These are phyloP conservation scores for Aspergillus fischeri DNA, from an alignment of 2,329 filamentous ascomycete species.

Conservation along the genomic window DNA sequence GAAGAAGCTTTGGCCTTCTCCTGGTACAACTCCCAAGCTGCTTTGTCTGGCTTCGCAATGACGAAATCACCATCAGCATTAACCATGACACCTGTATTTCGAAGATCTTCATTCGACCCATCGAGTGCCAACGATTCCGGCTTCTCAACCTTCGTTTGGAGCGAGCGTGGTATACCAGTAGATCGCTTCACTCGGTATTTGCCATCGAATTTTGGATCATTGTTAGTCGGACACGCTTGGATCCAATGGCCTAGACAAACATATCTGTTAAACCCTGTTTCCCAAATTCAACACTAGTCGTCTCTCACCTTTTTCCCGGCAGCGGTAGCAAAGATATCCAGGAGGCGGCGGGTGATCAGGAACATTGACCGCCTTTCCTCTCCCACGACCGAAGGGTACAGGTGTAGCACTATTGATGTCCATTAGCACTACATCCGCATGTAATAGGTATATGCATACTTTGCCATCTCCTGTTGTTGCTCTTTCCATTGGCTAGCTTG, in stretches of 20 bases:
- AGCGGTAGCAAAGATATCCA: slow-evolving; percentile 94
- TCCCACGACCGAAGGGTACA: slow-evolving; percentile 38
- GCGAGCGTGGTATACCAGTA: slow-evolving; percentile 92
- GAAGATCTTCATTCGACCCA: slow-evolving; percentile 72
- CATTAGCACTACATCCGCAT: slow-evolving; percentile 23
- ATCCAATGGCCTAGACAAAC: slow-evolving; percentile 80
- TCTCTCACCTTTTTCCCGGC: slow-evolving; percentile 73
- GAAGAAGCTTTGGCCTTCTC: slow-evolving; percentile 86
- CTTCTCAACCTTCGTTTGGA: slow-evolving; percentile 93
- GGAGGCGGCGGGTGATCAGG: slow-evolving; percentile 90
- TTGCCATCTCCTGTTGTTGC: slow-evolving; percentile 88
- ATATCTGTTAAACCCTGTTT: slow-evolving; percentile 23
- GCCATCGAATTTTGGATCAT: slow-evolving; percentile 93
- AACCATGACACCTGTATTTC: slow-evolving; percentile 90
- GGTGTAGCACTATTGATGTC: slow-evolving; percentile 41
- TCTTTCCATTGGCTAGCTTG: slow-evolving; percentile 90
- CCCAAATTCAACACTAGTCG: not conserved
- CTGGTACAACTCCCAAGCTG: slow-evolving; percentile 94
- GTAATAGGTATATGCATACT: slow-evolving; percentile 46
- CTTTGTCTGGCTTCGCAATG: slow-evolving; percentile 91
- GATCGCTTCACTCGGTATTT: slow-evolving; percentile 91
- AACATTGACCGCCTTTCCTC: slow-evolving; percentile 56
- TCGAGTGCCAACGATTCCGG: slow-evolving; percentile 69
- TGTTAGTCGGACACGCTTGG: slow-evolving; percentile 95
- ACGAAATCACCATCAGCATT: slow-evolving; percentile 98